Base-by-base conservation (phyloP, 805 yeast species). In the Kuraishia cidri region DNA sequence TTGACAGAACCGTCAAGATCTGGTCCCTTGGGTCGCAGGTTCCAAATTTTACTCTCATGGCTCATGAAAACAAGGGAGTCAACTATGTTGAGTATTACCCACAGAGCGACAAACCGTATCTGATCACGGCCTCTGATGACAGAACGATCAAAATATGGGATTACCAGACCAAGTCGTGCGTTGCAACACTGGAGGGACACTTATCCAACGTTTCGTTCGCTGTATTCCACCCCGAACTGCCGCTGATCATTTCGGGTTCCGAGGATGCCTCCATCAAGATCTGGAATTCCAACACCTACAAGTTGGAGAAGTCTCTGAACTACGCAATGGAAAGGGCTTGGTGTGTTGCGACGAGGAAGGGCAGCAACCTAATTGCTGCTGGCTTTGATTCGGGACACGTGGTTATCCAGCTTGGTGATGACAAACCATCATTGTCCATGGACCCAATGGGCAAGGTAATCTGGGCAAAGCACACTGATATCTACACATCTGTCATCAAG, bases 41-140 rank as follows among this genome's bases (percentile, higher is more conserved):
- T 22, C 95, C 98, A 39, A 94, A 92, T 61, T 90, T 84, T 64
- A 88, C 98, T 2, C 66, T 92, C 49, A 69, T 72, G 19, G 95
- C 97, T 6, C 96, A 90, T 50, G 95, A 84, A 44, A 72, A 83
- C 30, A 86, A 84, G 52, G 97, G 97, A 44, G 97, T 87, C 44
- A 92, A 92, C 59, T 90, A 74, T 55, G 97, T 92, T 37, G 97
- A 90, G 57, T 92, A 90, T 60, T 92, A 92, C 55, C 98, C 97
- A 19, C 87, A 85, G 45, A 82, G 95, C 37, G 99, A 92, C 62
- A 92, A 92, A 61, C 99, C 99, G 31, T 92, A 92, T 54, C 64
- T 92, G 45, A 79, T 88, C 43, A 88, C 97, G 2, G 66, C 95
- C 4, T 81, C 94, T 13, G 97, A 88, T 61, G 97, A 90, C 60